Conservation (phyloP, 345 rosid species). For the Arabis alpina region DNA sequence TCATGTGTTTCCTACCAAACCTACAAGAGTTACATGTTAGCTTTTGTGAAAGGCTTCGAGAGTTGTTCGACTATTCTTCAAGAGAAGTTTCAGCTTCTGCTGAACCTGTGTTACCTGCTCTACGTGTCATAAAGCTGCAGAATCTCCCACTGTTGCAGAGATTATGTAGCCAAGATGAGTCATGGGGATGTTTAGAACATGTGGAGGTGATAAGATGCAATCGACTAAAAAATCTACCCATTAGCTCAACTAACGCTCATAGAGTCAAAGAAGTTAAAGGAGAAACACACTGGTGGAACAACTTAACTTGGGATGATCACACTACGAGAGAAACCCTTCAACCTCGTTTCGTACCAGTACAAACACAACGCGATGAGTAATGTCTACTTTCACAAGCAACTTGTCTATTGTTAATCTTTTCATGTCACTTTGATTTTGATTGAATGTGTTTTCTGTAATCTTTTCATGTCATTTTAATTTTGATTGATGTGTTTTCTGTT, state of each 20-base stretch:
- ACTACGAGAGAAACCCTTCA: conserved; percentile 35
- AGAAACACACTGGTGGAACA: conserved; percentile 48
- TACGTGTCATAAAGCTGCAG: conserved; percentile 38
- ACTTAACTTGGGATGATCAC: conserved; percentile 33
- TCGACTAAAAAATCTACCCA: conserved; percentile 38
- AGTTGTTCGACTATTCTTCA: conserved; percentile 34
- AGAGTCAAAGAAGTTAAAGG: conserved; percentile 43
- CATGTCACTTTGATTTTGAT: too few relatives aligned
- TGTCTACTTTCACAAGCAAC: too few relatives aligned
- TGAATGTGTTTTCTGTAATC: too few relatives aligned
- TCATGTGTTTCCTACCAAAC: conserved; percentile 42
- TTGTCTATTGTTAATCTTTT: too few relatives aligned
- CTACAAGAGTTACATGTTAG: conserved; percentile 44
- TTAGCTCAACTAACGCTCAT: conserved; percentile 21
- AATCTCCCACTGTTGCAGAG: conserved; percentile 40
- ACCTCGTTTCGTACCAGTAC: conserved; percentile 23
- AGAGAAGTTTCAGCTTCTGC: conserved; percentile 9
- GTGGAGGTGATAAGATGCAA: conserved; percentile 45
- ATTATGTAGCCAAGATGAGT: conserved; percentile 22
- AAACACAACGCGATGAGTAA: too few relatives aligned
- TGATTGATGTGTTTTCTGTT: too few relatives aligned
- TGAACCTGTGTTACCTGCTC: conserved; percentile 39
- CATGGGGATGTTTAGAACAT: conserved; percentile 40
- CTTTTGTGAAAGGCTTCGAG: conserved; percentile 40
- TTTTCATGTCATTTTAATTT: too few relatives aligned